Evolutionary conservation across 1,284 basidiomycete genomes (phyloP).

Genomic region (Melampsora americana): DNA sequence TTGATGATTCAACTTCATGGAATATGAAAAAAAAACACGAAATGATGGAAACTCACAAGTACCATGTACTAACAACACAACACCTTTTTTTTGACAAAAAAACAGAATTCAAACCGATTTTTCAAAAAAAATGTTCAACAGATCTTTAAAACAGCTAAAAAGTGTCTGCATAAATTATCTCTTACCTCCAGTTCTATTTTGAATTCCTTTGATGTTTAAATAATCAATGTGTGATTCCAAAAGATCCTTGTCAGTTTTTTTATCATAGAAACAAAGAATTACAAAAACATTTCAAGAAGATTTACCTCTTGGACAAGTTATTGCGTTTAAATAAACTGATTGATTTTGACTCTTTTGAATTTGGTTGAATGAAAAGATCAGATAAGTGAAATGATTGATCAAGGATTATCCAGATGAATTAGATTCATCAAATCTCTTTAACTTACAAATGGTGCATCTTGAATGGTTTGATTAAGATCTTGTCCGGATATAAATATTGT

Average conservation of each 20-base stretch:
- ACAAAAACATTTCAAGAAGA: not conserved
- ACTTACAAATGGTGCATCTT: constrained; percentile 38
- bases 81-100: constrained; percentile 10
- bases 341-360: constrained; percentile 1
- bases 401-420: not conserved
- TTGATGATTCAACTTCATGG: not conserved
- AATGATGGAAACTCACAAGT: constrained; percentile 1
- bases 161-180: not conserved
- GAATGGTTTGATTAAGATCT: not conserved
- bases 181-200: constrained; percentile 19
- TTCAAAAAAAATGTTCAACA: not conserved
- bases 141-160: no score
- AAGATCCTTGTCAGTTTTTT: not conserved
- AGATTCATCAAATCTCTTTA: not conserved
- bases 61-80: constrained; percentile 28
- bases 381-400: not conserved
- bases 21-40: not conserved
- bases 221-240: no score
- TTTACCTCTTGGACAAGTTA: constrained; percentile 24
- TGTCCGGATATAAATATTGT: no score
- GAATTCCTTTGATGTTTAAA: constrained; percentile 10
- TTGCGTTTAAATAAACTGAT: constrained; percentile 10
- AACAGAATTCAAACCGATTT: not conserved
- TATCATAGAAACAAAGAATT: not conserved
- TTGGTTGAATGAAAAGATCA: not conserved